Evolutionary conservation across 2,329 filamentous ascomycete species (phyloP), one percentile per base, ranked within the genome.

Genomic region (Fusarium sp.): DNA sequence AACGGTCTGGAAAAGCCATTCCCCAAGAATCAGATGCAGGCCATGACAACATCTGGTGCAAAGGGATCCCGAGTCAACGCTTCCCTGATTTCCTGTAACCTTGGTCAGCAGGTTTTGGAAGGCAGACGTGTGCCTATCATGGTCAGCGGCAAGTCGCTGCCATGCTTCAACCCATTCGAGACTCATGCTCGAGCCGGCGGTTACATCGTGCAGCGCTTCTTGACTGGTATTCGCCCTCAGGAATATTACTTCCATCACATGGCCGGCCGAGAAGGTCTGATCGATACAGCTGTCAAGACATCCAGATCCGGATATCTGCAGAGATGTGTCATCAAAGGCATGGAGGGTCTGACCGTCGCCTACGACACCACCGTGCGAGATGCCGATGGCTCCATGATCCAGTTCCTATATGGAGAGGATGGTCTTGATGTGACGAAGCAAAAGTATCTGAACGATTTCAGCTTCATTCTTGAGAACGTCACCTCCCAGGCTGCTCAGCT

Each of bases 221-320:
- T 99, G 85, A 99, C 96, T 23, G 96, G 96, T 65, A 96, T 99
- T 67, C 90, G 95, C 59, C 96, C 96, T 4, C 96, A 99, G 76
- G 96, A 99, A 79, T 99, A 97, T 80, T 99, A 95, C 79, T 99
- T 99, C 84, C 96, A 99, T 87, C 93, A 96, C 80, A 99, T 99
- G 96, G 96, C 95, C 76, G 96, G 96, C 74, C 89, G 96, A 82
- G 96, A 99, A 85, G 96, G 96, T 84, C 84, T 99, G 71, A 99
- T 99, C 77, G 96, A 99, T 86, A 99, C 96, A 18, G 96, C 96
- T 69, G 96, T 99, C 79, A 99, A 99, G 83, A 99, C 96, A 1
- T 97, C 95, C 9, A 91, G 96, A 77, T 98, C 96, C 27, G 96
- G 96, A 65, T 99, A 99, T 77, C 84, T 99, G 56, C 96, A 99